Conservation (phyloP, 2,329 filamentous ascomycete genomes). For the Phialophora expanda region DNA sequence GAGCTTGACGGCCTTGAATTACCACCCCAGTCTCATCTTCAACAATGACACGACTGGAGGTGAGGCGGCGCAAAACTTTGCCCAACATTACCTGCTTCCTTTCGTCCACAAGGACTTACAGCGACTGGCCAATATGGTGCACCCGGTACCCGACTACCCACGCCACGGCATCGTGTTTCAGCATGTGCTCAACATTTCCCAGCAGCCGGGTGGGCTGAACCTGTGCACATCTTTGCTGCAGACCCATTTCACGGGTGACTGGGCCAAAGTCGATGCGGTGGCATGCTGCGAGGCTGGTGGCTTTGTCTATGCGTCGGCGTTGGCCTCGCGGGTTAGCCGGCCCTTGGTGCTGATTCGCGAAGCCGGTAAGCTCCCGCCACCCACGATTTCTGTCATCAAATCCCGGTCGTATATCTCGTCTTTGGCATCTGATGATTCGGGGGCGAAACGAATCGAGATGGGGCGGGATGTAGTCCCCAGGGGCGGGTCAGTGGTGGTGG, state of each 20-base stretch:
- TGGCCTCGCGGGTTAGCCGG: conserved; percentile 51
- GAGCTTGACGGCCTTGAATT: conserved; percentile 40
- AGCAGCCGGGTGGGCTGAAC: conserved; percentile 57
- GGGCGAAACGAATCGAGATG: conserved; percentile 58
- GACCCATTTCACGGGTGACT: conserved; percentile 54
- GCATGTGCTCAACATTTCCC: conserved; percentile 62
- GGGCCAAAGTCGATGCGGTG: conserved; percentile 55
- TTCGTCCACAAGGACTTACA: conserved; percentile 56
- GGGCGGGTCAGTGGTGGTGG: conserved; percentile 57
- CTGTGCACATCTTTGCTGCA: conserved; percentile 60
- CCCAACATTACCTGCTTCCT: conserved; percentile 50
- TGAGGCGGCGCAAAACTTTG: conserved; percentile 51
- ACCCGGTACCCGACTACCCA: conserved; percentile 57
- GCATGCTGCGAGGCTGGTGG: conserved; percentile 64
- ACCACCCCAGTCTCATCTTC: conserved; percentile 57
- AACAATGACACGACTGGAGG: conserved; percentile 56
- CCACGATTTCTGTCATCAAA: conserved; percentile 58
- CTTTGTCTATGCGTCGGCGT: conserved; percentile 59
- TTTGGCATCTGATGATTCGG: conserved; percentile 31
- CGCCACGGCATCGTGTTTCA: conserved; percentile 59
- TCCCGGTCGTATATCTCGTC: conserved; percentile 61
- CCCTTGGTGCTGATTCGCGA: conserved; percentile 60
- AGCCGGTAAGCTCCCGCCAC: conserved; percentile 64
- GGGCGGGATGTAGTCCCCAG: conserved; percentile 49
- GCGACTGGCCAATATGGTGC: conserved; percentile 58